Percentiles rank a stretch among this genome's conserved stretches.
phyloP scores from a whole-genome alignment of 225 moss, liverwort and hornwort genomes.

The Antitrichia curtipendula region DNA sequence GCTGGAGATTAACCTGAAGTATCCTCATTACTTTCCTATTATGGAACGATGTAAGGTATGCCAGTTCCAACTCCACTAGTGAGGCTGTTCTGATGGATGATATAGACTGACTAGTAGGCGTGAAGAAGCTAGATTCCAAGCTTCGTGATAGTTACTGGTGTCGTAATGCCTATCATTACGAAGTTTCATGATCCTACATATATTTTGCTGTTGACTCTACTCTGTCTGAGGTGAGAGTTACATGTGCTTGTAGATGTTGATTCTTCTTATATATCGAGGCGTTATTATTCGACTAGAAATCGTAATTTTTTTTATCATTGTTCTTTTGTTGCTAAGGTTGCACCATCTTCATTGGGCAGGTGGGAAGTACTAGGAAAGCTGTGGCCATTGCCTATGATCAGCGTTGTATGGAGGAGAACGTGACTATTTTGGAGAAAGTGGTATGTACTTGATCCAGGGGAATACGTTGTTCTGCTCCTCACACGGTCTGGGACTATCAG shows the following conservation, averaged over 20 bases:
- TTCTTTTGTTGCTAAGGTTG: not conserved
- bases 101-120: not conserved
- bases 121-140: not conserved
- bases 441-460: constrained; percentile 19
- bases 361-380: constrained; percentile 79
- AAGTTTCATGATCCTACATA: not conserved
- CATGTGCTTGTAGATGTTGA: not conserved
- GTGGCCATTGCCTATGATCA: constrained; percentile 79
- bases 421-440: constrained; percentile 96
- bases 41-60: constrained; percentile 98
- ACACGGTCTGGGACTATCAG: not conserved
- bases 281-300: not conserved
- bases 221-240: not conserved
- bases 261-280: not conserved
- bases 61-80: not conserved
- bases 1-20: constrained; percentile 87
- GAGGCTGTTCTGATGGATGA: not conserved
- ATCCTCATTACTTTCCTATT: constrained; percentile 83
- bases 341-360: constrained; percentile 17
- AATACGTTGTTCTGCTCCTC: not conserved
- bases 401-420: constrained; percentile 79
- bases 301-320: not conserved
- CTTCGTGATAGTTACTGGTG: not conserved
- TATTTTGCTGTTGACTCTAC: not conserved
- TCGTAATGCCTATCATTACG: not conserved